Base-by-base conservation (phyloP, 1,139 yeast genomes). In the Candida gigantensis region DNA sequence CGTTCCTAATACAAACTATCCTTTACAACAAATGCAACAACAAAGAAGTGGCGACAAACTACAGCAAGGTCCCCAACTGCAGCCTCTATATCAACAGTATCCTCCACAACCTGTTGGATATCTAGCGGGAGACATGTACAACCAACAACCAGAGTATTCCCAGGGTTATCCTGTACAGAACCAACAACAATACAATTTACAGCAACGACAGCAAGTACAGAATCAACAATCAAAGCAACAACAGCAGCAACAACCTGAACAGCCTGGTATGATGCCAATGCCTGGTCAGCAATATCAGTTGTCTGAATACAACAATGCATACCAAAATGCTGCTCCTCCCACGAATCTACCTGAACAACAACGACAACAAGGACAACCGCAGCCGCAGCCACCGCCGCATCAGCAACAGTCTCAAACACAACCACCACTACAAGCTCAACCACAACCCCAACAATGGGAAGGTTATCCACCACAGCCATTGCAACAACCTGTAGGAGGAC, bases 91-190 rank as follows among this genome's bases (percentile, higher is more conserved):
- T 20, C 45, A 37, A 24, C 47, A 34, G 20, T 41, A 40, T 12
- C 47, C 44, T 11, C 45, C 44, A 3, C 46, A 43, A 32, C 39
- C 41, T 9, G 9, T 42, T 16, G 23, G 38, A 3, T 43, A 44
- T 30, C 30, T 37, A 18, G 29, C 42, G 2, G 39, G 39, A 14
- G 47, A 44, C 8, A 30, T 40, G 10, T 40, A 26, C 15, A 30
- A 37, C 8, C 37, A 40, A 10, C 37, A 21, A 19, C 41, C 36
- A 20, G 37, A 39, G 11, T 31, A 34, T 27, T 16, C 26, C 3
- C 42, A 32, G 32, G 16, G 32, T 28, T 25, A 17, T 24, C 36
- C 32, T 17, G 14, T 32, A 5, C 37, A 30, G 11, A 26, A 32
- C 23, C 42, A 27, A 28, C 42, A 27, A 28, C 40, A 35, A n/a